Evolutionary conservation across 352 stramenopile genomes (phyloP).

Genomic region (Thraustochytrium sp.): DNA sequence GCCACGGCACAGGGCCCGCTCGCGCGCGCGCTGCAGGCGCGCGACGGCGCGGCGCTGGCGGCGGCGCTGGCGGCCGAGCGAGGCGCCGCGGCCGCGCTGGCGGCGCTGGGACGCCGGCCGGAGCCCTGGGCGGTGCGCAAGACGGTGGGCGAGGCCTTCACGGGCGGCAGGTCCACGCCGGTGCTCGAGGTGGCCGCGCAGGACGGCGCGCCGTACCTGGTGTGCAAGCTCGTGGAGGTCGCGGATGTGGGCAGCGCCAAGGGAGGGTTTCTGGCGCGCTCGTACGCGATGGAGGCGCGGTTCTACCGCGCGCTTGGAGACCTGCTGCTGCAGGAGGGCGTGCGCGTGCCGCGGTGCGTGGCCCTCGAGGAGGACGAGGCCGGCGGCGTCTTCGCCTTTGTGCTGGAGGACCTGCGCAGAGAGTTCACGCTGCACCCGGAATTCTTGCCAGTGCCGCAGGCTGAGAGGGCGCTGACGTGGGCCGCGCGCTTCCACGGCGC

Average conservation of each 20-base stretch:
- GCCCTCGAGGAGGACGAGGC: not conserved
- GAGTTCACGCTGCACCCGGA: not conserved
- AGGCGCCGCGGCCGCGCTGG: not conserved
- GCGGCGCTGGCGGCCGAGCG: not conserved
- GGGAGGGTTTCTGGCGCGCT: not conserved
- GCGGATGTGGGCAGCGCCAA: not conserved
- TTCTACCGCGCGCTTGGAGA: not conserved
- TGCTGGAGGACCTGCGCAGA: not conserved
- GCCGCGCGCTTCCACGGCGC: not conserved
- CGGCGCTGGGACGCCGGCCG: not conserved
- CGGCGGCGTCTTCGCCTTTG: not conserved
- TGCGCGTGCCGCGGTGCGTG: not conserved
- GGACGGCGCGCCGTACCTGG: not conserved
- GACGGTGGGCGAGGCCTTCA: conserved; percentile 8
- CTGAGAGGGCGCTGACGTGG: not conserved
- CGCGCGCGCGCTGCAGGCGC: not conserved
- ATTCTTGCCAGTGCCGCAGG: not conserved
- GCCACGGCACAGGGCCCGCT: not conserved
- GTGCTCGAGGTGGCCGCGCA: not conserved
- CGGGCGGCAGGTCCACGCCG: not conserved
- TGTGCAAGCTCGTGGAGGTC: conserved; percentile 2
- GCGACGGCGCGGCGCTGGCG: not conserved
- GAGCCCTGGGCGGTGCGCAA: not conserved
- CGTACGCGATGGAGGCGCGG: not conserved
- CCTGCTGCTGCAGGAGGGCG: not conserved